Evolutionary conservation across 2,329 filamentous ascomycete species (phyloP), one percentile per base, ranked within the genome.

Genomic region (Polytolypa hystricis): DNA sequence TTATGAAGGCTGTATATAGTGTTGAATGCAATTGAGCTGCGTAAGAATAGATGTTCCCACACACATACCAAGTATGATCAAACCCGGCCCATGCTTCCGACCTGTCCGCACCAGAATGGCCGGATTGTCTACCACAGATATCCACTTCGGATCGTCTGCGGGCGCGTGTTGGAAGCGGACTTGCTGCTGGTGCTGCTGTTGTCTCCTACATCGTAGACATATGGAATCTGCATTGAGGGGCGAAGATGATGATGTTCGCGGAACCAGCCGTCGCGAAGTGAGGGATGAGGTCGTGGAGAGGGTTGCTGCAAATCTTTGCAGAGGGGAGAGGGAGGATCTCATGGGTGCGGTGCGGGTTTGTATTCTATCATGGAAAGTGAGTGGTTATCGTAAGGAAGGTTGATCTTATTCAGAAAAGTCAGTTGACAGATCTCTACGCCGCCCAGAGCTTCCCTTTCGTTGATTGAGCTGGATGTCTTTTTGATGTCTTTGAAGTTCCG

Each of bases 111-210:
- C 80, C 21, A 95, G 74, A 47, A 75, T 73, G 0, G 87, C 76
- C 1, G 89, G 86, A 42, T 83, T 80, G 64, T 98, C 89, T 46
- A 95, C 74, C 46, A 94, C 78, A 5, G 86, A 94, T 41, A 76
- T 71, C 66, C 93, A 95, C 54, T 71, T 71, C 1, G 84, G 81
- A 54, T 86, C 74, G 51, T 93, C 84, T 49, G 72, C 80, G 20
- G 75, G 71, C 45, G 73, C 71, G 23, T 59, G 56, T 23, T 60
- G 57, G 45, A 57, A 61, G 28, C 61, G 57, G 38, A 52, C 49
- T 42, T 63, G 59, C 37, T 58, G 56, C 15, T n/a, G n/a, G n/a
- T n/a, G n/a, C n/a, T n/a, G n/a, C n/a, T n/a, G n/a, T n/a, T 47
- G 45, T 30, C 34, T 42, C 43, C 54, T 54, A 39, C 57, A 62